phyloP scores from a whole-genome alignment of 768 basidiomycete genomes.

The Crassisporium funariophilum region DNA sequence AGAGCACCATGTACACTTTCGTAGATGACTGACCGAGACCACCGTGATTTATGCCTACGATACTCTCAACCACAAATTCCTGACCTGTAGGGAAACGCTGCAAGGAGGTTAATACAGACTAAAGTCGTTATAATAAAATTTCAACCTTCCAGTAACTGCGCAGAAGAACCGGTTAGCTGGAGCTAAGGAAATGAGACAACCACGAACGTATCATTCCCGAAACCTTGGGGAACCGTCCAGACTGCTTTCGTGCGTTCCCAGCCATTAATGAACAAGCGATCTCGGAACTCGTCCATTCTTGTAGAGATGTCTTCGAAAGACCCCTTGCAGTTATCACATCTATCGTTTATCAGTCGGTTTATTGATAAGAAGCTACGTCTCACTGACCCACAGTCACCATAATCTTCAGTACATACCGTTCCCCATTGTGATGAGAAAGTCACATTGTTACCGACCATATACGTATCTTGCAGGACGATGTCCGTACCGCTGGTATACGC shows the following conservation, averaged over 20 bases:
- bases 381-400: conserved; percentile 75
- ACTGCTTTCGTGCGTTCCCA: conserved; percentile 71
- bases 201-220: conserved; percentile 59
- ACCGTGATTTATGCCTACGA: conserved; percentile 73
- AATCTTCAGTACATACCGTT: conserved; percentile 63
- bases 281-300: conserved; percentile 65
- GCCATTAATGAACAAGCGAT: conserved; percentile 61
- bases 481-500: conserved; percentile 61
- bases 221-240: conserved; percentile 83
- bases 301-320: conserved; percentile 69
- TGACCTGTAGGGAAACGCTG: conserved; percentile 62
- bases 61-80: conserved; percentile 67
- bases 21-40: conserved; percentile 46
- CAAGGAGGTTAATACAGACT: background rate
- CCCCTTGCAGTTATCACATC: conserved; percentile 65
- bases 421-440: conserved; percentile 63
- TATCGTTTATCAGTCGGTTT: conserved; percentile 12
- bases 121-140: background rate
- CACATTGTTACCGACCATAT: conserved; percentile 61
- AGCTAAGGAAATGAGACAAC: background rate
- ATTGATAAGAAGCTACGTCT: background rate
- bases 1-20: background rate
- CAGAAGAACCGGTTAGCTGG: background rate
- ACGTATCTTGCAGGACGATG: conserved; percentile 70
- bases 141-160: conserved; percentile 52